A percentile compares a stretch with the other conserved stretches of the same genome.
phyloP scores from a whole-genome alignment of 495 filamentous ascomycete genomes.

The Neurospora discreta region DNA sequence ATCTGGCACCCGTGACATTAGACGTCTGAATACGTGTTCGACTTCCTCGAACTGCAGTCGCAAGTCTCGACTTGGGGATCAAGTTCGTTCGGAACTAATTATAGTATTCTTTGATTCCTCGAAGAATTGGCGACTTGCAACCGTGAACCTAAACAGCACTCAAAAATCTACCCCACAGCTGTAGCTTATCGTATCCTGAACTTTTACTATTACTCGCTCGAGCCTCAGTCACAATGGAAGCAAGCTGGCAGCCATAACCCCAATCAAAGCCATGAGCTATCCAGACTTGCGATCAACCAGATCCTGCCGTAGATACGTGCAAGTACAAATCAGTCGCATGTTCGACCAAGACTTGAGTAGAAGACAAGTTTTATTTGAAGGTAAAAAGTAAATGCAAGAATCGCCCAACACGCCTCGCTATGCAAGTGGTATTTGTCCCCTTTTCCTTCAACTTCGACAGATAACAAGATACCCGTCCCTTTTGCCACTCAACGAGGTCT shows the following conservation, averaged over 20 bases:
- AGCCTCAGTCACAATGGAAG: neutral
- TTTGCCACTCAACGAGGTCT: neutral
- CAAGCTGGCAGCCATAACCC: neutral
- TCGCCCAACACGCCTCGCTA: neutral
- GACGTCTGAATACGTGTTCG: neutral
- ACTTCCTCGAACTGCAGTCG: neutral
- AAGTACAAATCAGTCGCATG: neutral
- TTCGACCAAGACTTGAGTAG: neutral
- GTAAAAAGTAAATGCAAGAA: neutral
- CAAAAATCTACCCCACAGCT: neutral
- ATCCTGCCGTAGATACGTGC: neutral
- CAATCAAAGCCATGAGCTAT: neutral
- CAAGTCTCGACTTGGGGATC: neutral
- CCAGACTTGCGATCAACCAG: neutral
- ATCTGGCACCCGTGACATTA: neutral
- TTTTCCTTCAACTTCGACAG: neutral
- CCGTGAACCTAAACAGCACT: neutral
- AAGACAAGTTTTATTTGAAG: neutral
- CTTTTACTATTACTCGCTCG: neutral
- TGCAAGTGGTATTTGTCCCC: neutral
- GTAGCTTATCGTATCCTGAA: neutral
- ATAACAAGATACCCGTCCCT: neutral
- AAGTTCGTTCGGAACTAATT: neutral
- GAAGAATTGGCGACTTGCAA: neutral
- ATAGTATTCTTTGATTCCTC: neutral